Conservation (phyloP, 805 yeast species). For the Metschnikowia anglica region DNA sequence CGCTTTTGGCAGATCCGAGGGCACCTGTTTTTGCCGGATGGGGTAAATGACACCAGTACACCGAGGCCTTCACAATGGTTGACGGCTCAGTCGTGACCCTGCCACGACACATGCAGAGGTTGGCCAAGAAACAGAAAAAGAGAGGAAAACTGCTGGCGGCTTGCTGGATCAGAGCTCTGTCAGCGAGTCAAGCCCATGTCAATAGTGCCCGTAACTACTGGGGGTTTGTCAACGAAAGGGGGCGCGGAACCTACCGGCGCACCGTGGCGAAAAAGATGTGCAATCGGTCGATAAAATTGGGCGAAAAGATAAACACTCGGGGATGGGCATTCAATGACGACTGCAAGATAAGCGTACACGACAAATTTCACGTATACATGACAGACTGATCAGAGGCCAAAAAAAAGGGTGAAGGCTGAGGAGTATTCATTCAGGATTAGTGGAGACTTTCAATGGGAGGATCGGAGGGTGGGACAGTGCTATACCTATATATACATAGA, state of each 20-base stretch:
- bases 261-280: too few species aligned
- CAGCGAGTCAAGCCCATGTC: not conserved
- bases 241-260: too few species aligned
- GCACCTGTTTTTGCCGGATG: not conserved
- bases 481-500: not conserved
- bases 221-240: too few species aligned
- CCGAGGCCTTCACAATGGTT: too few species aligned
- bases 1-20: not conserved
- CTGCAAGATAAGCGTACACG: not conserved
- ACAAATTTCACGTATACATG: not conserved
- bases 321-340: not conserved
- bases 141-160: too few species aligned
- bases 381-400: not conserved
- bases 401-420: not conserved
- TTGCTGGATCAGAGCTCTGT: not conserved
- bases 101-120: too few species aligned
- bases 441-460: too few species aligned
- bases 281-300: not conserved
- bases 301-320: conserved; percentile 1
- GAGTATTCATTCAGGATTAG: too few species aligned
- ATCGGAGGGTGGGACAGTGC: not conserved
- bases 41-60: conserved; percentile 1
- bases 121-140: too few species aligned
- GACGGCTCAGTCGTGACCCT: too few species aligned
- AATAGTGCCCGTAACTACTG: too few species aligned